A percentile compares a stretch with the other conserved stretches of the same genome.
Conservation (phyloP, 306 rosid species). For the Vicia sativa region DNA sequence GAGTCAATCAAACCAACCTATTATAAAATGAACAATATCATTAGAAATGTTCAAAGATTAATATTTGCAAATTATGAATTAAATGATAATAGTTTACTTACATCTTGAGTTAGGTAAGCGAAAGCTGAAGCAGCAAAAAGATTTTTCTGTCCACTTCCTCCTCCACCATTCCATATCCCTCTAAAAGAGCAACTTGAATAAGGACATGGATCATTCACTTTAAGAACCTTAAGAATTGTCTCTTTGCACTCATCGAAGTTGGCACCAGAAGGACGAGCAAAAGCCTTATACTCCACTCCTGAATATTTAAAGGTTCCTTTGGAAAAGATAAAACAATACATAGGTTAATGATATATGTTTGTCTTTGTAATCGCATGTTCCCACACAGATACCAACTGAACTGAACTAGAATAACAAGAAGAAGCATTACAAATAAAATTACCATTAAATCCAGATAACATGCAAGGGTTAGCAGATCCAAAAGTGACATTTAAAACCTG, state of each 20-base stretch:
- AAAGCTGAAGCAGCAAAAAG: conserved; percentile 68
- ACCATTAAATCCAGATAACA: conserved; percentile 74
- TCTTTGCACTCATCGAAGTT: conserved; percentile 54
- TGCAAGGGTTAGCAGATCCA: conserved; percentile 60
- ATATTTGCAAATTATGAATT: background rate
- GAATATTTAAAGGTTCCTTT: conserved; percentile 48
- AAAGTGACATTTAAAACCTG: conserved; percentile 62
- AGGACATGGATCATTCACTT: conserved; percentile 50
- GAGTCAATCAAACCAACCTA: conserved; percentile 66
- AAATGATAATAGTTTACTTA: conserved; percentile 17
- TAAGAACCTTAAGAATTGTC: conserved; percentile 55
- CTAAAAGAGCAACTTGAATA: conserved; percentile 74
- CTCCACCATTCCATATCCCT: conserved; percentile 88
- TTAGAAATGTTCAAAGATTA: background rate
- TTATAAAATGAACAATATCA: background rate
- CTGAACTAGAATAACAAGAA: too few species aligned
- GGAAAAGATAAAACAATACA: background rate
- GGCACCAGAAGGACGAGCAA: conserved; percentile 51
- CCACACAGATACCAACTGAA: too few species aligned
- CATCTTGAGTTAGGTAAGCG: conserved; percentile 67
- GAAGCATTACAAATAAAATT: background rate
- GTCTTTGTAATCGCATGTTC: too few species aligned
- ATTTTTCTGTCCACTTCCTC: conserved; percentile 70
- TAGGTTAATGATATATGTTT: too few species aligned
- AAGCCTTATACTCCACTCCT: conserved; percentile 48